phyloP scores from a whole-genome alignment of 192 early-diverging fungal genomes.

The Coemansia sp. region DNA sequence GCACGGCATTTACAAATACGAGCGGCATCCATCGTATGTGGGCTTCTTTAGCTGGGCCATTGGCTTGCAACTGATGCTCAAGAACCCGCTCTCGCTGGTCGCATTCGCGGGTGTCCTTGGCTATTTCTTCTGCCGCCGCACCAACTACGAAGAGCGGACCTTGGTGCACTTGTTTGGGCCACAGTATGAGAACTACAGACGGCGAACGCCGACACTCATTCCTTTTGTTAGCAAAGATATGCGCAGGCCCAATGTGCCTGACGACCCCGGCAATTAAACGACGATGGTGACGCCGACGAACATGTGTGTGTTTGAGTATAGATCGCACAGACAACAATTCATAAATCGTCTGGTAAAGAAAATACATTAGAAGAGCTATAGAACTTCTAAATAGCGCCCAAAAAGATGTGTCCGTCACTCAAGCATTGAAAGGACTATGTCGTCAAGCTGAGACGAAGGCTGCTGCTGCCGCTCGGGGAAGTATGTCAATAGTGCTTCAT shows the following conservation, averaged over 20 bases:
- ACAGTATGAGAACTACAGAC: conserved; percentile 71
- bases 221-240: conserved; percentile 51
- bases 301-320: background rate
- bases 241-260: background rate
- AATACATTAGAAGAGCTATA: background rate
- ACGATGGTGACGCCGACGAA: background rate
- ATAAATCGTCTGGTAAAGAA: background rate
- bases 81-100: conserved; percentile 76
- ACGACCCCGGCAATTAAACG: background rate
- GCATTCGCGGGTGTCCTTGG: conserved; percentile 67
- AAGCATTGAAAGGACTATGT: conserved; percentile 13
- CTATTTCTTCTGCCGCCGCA: conserved; percentile 78
- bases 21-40: conserved; percentile 95
- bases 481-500: conserved; percentile 40
- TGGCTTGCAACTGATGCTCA: conserved; percentile 74
- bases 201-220: conserved; percentile 66
- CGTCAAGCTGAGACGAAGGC: conserved; percentile 30
- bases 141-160: conserved; percentile 74
- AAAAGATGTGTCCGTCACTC: background rate
- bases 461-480: conserved; percentile 42
- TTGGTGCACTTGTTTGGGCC: conserved; percentile 82
- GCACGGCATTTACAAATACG: conserved; percentile 84
- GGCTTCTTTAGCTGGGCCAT: conserved; percentile 93
- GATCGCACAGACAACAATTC: background rate
- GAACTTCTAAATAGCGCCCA: background rate